These are phyloP conservation scores for Dactylellina sp. DNA, from an alignment of 2,329 filamentous ascomycete species.

Conservation along the genomic window DNA sequence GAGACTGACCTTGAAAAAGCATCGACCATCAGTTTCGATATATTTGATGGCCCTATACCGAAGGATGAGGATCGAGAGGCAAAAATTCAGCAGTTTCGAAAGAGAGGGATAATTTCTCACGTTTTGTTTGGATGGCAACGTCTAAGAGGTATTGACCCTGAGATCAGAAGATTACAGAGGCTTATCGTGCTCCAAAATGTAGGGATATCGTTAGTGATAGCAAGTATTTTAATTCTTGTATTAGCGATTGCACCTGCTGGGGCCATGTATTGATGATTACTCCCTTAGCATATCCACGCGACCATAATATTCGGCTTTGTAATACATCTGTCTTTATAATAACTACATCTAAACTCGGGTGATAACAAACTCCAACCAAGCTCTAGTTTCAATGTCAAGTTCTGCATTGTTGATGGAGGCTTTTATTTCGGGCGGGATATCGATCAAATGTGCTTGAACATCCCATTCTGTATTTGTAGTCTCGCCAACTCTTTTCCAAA, in stretches of 20 bases:
- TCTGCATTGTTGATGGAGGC: slow-evolving; percentile 6
- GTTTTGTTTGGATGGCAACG: slow-evolving; percentile 39
- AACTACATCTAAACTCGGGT: slow-evolving; percentile 11
- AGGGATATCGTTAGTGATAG: slow-evolving; percentile 20
- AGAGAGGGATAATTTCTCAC: slow-evolving; percentile 32
- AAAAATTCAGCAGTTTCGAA: slow-evolving; percentile 24
- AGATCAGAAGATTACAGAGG: slow-evolving; percentile 37
- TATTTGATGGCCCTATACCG: slow-evolving; percentile 49
- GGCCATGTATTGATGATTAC: slow-evolving; percentile 33
- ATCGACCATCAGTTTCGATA: slow-evolving; percentile 38
- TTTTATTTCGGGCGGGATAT: slow-evolving; percentile 25
- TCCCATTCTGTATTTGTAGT: slow-evolving; percentile 39
- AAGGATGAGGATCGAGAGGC: slow-evolving; percentile 28
- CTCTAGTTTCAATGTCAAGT: slow-evolving; percentile 15
- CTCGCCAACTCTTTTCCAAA: slow-evolving; percentile 63
- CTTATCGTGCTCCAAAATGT: slow-evolving; percentile 49
- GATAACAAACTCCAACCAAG: slow-evolving; percentile 44
- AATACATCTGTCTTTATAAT: background rate
- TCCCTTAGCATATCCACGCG: background rate
- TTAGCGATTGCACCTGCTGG: slow-evolving; percentile 28
- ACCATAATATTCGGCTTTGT: background rate
- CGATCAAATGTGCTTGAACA: slow-evolving; percentile 34
- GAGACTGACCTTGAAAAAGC: slow-evolving; percentile 46
- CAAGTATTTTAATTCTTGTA: slow-evolving; percentile 15
- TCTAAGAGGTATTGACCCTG: slow-evolving; percentile 33